These are phyloP conservation scores for Candida mesenterica DNA, from an alignment of 1,139 yeast genomes.

Conservation along the genomic window DNA sequence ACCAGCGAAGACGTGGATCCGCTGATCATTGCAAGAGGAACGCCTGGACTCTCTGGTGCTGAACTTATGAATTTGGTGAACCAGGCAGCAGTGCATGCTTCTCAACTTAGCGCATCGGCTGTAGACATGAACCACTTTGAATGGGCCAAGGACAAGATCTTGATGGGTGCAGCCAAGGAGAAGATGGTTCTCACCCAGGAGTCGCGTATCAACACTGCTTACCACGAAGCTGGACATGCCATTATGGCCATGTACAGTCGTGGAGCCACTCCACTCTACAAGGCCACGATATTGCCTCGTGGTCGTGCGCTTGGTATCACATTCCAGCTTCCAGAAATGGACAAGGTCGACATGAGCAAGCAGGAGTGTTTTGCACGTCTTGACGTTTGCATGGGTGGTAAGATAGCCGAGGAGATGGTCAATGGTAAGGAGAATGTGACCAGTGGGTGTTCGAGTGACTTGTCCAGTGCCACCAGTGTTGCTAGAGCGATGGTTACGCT, in stretches of 20 bases:
- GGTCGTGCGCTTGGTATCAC: conserved; percentile 97
- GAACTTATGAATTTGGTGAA: conserved; percentile 92
- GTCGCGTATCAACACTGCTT: conserved; percentile 89
- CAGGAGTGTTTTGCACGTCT: conserved; percentile 86
- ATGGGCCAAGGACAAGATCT: conserved; percentile 98
- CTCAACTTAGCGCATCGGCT: conserved; percentile 85
- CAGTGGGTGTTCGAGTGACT: conserved; percentile 90
- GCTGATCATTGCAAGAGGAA: conserved; percentile 87
- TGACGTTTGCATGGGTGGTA: conserved; percentile 99
- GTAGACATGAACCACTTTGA: conserved; percentile 92
- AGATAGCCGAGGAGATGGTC: conserved; percentile 90
- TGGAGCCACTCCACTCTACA: conserved; percentile 95
- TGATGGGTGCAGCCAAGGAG: conserved; percentile 97
- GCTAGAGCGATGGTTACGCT: conserved; percentile 97
- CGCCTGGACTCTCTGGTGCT: conserved; percentile 97
- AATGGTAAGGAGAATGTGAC: conserved; percentile 93
- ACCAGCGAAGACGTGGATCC: conserved; percentile 84
- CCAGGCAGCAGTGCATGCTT: conserved; percentile 97
- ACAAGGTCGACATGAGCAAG: conserved; percentile 89
- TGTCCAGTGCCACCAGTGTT: conserved; percentile 83
- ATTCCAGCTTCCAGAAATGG: conserved; percentile 97
- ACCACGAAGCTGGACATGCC: conserved; percentile 99
- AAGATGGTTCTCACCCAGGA: conserved; percentile 98
- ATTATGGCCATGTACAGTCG: conserved; percentile 93
- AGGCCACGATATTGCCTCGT: conserved; percentile 94